Evolutionary conservation across 2,329 filamentous ascomycete genomes (phyloP).

Genomic region (Fusarium falciforme): DNA sequence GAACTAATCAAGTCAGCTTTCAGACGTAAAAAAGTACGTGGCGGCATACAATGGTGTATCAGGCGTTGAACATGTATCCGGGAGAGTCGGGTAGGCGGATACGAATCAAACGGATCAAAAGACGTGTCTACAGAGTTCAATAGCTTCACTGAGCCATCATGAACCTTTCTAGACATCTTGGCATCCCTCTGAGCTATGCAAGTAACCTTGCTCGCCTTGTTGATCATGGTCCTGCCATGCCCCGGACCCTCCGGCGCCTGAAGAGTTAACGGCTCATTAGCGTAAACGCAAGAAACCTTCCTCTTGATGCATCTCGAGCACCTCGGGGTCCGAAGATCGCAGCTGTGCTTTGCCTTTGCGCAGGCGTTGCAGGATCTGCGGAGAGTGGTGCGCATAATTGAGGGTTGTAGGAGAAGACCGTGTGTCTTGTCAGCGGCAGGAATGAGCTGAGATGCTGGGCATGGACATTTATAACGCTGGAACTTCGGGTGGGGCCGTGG

Average conservation of each 20-base stretch:
- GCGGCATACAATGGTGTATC: conserved; percentile 63
- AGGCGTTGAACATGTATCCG: conserved; percentile 63
- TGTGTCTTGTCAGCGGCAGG: not conserved
- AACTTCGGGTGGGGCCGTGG: not conserved
- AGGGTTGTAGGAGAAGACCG: not conserved
- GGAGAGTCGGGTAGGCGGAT: conserved; percentile 64
- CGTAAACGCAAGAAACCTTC: conserved; percentile 61
- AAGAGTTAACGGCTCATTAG: conserved; percentile 61
- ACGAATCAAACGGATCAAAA: conserved; percentile 68
- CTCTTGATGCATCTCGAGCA: conserved; percentile 67
- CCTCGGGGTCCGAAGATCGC: conserved; percentile 64
- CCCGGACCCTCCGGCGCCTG: conserved; percentile 20
- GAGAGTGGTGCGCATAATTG: conserved; percentile 64
- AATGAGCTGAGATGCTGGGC: not conserved
- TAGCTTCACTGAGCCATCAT: conserved; percentile 12
- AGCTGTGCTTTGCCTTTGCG: conserved; percentile 66
- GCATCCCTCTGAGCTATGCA: not conserved
- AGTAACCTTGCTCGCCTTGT: not conserved
- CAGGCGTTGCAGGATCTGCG: conserved; percentile 67
- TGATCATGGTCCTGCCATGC: not conserved
- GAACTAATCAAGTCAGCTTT: conserved; percentile 54
- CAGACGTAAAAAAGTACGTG: not conserved
- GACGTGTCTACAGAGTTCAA: conserved; percentile 47
- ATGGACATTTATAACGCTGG: not conserved
- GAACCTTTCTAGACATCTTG: not conserved